A percentile compares a stretch with the other conserved stretches of the same genome.
phyloP scores from a whole-genome alignment of 1,284 basidiomycete genomes.

The Hymenochaete sp. region DNA sequence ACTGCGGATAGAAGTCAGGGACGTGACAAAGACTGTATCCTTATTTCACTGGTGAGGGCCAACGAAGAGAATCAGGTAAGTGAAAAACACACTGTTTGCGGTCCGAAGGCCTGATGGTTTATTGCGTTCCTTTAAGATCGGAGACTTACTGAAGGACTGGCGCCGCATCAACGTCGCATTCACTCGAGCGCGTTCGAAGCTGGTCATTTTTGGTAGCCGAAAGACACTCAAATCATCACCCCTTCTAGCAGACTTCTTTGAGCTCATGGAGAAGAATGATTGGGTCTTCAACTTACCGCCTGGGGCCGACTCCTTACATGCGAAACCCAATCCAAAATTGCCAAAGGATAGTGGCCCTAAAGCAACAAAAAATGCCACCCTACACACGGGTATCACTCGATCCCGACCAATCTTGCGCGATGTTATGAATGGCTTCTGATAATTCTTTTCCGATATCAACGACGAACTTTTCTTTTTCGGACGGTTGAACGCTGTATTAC shows the following conservation, averaged over 20 bases:
- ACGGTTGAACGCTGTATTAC: conserved; percentile 17
- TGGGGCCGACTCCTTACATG: conserved; percentile 48
- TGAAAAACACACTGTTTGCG: conserved; percentile 12
- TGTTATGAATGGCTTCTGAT: conserved; percentile 9
- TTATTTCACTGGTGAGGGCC: conserved; percentile 88
- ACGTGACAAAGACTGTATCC: conserved; percentile 90
- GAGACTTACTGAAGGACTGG: conserved; percentile 92
- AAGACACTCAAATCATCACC: conserved; percentile 57
- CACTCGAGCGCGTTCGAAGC: conserved; percentile 84
- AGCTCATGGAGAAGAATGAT: conserved; percentile 55
- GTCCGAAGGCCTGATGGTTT: conserved; percentile 2
- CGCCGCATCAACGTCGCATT: conserved; percentile 94
- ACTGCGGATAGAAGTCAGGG: conserved; percentile 96
- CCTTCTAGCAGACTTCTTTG: conserved; percentile 65
- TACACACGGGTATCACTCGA: conserved; percentile 5
- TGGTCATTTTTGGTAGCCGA: conserved; percentile 84
- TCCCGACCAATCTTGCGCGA: conserved; percentile 15
- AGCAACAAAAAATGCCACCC: conserved; percentile 2
- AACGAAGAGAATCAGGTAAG: conserved; percentile 68
- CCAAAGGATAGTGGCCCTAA: background rate
- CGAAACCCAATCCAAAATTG: background rate
- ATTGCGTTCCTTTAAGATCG: conserved; percentile 44
- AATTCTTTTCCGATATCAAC: background rate
- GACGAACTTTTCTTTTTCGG: background rate
- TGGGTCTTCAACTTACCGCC: conserved; percentile 62